These are phyloP conservation scores for Carpinus fangiana DNA, from an alignment of 306 rosid species.

Conservation along the genomic window DNA sequence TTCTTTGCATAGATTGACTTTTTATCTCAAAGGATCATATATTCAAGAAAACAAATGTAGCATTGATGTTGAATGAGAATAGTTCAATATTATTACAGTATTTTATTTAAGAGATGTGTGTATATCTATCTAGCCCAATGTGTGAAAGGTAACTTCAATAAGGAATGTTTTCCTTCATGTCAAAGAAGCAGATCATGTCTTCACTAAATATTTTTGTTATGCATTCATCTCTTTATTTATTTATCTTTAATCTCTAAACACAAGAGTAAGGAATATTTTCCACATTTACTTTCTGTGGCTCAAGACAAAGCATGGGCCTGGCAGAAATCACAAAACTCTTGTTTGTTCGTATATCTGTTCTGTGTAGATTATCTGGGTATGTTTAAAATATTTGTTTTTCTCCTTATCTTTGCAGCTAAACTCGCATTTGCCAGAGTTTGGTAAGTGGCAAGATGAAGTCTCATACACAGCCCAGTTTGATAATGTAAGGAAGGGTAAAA, in stretches of 20 bases:
- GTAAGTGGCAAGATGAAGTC: slow-evolving; percentile 80
- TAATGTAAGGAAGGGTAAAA: slow-evolving; percentile 76
- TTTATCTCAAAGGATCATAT: neutral
- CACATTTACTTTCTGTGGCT: neutral
- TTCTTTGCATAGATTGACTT: neutral
- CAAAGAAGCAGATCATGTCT: neutral
- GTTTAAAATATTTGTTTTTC: neutral
- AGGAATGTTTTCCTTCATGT: neutral
- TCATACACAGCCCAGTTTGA: slow-evolving; percentile 86
- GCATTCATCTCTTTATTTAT: no score
- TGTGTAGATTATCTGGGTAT: neutral
- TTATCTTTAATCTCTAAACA: no score
- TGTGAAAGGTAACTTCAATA: neutral
- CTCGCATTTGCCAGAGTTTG: slow-evolving; percentile 80
- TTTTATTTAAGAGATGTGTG: neutral
- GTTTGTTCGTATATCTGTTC: neutral
- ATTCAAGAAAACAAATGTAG: neutral
- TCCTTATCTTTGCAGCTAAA: slow-evolving; percentile 56
- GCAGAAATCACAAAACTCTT: neutral
- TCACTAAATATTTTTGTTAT: neutral
- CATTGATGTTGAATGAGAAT: neutral
- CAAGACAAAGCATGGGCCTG: no score
- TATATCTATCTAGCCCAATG: neutral
- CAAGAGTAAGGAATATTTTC: neutral
- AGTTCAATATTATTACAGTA: neutral